phyloP scores from a whole-genome alignment of 192 early-diverging fungal species.

The Linnemannia elongata region DNA sequence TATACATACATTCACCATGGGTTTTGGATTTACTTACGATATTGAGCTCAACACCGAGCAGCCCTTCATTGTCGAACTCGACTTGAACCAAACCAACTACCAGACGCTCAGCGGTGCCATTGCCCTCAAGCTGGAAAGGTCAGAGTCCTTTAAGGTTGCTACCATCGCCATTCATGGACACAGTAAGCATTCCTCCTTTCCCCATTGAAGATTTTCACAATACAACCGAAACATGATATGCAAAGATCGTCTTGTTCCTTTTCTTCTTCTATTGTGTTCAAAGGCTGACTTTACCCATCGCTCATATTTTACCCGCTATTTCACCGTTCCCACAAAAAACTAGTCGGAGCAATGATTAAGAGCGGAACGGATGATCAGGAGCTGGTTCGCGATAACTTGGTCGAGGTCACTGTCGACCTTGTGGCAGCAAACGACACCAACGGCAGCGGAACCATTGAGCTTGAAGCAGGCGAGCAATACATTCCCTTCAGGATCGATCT shows the following conservation, averaged over 20 bases:
- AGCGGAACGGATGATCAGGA: slow-evolving; percentile 27
- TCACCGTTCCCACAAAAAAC: not conserved
- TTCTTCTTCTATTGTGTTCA: not conserved
- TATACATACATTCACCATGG: slow-evolving; percentile 19
- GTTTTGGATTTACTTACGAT: slow-evolving; percentile 44
- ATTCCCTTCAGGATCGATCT: slow-evolving; percentile 55
- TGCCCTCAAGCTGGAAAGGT: slow-evolving; percentile 19
- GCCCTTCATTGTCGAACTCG: slow-evolving; percentile 49
- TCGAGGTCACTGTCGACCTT: slow-evolving; percentile 25
- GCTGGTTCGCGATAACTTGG: slow-evolving; percentile 24
- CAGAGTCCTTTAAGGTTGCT: slow-evolving; percentile 51
- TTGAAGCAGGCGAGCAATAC: slow-evolving; percentile 40
- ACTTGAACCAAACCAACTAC: slow-evolving; percentile 8
- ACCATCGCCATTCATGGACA: slow-evolving; percentile 51
- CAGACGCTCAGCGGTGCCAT: slow-evolving; percentile 45
- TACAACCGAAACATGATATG: not conserved
- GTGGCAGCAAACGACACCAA: slow-evolving; percentile 53
- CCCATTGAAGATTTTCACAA: not conserved
- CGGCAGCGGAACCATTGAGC: slow-evolving; percentile 27
- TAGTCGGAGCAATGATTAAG: slow-evolving; percentile 50
- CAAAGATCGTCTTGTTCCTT: not conserved
- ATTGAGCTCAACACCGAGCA: slow-evolving; percentile 53
- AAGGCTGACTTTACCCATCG: not conserved
- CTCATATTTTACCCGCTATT: not conserved
- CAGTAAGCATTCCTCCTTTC: slow-evolving; percentile 14